Conservation (phyloP, 768 basidiomycete species). For the Symmetrospora coprosmae region DNA sequence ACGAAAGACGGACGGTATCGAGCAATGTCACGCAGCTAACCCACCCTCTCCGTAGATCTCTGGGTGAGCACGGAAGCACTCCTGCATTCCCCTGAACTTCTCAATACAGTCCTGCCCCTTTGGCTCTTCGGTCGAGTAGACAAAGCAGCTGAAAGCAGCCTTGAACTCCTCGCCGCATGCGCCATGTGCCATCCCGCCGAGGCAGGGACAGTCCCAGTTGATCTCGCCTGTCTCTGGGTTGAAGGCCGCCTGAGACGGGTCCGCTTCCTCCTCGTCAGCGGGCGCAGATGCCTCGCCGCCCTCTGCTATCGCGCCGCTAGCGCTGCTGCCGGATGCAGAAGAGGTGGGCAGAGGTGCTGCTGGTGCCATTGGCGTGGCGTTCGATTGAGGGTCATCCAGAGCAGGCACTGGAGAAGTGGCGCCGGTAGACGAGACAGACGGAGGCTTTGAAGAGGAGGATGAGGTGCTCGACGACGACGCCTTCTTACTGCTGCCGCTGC, state of each 20-base stretch:
- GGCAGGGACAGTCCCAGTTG: conserved; percentile 98
- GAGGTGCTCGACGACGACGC: neutral
- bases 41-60: conserved; percentile 15
- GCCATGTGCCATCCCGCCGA: conserved; percentile 96
- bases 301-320: no score
- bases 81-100: conserved; percentile 93
- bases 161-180: conserved; percentile 87
- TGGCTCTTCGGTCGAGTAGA: conserved; percentile 82
- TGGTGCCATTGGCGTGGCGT: no score
- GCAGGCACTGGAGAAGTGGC: neutral
- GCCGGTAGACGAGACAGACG: neutral
- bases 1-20: neutral
- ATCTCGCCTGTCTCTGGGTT: conserved; percentile 97
- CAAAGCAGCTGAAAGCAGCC: conserved; percentile 92
- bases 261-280: conserved; percentile 15
- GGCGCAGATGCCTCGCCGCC: neutral
- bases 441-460: no score
- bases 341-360: no score
- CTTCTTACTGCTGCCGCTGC: neutral
- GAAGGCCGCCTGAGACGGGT: conserved; percentile 48
- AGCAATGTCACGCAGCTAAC: neutral
- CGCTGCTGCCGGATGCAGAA: no score
- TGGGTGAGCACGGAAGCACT: conserved; percentile 58
- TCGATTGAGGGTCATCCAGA: no score
- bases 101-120: conserved; percentile 97